These are phyloP conservation scores for Hyphochytrium catenoides DNA, from an alignment of 352 stramenopile genomes.

Conservation along the genomic window DNA sequence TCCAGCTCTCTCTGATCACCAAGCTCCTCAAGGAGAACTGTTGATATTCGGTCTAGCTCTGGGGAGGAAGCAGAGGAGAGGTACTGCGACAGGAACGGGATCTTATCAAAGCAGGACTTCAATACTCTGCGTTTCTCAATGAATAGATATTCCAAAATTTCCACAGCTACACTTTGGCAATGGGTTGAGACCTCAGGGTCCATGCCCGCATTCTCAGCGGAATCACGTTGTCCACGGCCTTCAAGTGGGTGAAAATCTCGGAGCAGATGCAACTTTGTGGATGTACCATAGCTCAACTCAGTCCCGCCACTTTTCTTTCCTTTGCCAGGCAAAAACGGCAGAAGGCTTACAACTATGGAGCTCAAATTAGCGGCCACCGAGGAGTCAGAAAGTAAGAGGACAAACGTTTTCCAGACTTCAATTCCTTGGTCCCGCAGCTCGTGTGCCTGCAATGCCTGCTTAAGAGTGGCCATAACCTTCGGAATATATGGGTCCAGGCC, in stretches of 20 bases:
- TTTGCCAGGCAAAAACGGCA: slow-evolving; percentile 17
- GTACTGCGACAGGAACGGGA: no score
- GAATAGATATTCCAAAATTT: slow-evolving; percentile 31
- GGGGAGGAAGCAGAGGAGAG: slow-evolving; percentile 26
- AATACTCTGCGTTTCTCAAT: slow-evolving; percentile 31
- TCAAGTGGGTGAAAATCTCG: no score
- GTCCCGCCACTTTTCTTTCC: not conserved
- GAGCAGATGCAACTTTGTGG: no score
- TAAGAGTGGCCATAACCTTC: slow-evolving; percentile 67
- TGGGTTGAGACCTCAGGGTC: not conserved
- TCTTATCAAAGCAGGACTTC: slow-evolving; percentile 27
- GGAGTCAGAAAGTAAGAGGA: slow-evolving; percentile 46
- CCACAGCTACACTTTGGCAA: not conserved
- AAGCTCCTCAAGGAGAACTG: slow-evolving; percentile 22
- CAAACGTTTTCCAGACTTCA: slow-evolving; percentile 38
- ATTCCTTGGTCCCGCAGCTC: slow-evolving; percentile 30
- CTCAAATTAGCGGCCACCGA: slow-evolving; percentile 50
- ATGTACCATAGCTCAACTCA: no score
- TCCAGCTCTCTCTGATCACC: slow-evolving; percentile 19
- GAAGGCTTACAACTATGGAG: slow-evolving; percentile 57
- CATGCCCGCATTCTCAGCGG: not conserved
- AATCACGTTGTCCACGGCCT: no score
- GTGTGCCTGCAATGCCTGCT: slow-evolving; percentile 32
- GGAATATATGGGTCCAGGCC: slow-evolving; percentile 53
- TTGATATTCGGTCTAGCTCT: slow-evolving; percentile 35